Evolutionary conservation across 768 basidiomycete genomes (phyloP), one percentile per base, ranked within the genome.

Genomic region (Rhodotorula babjevae): DNA sequence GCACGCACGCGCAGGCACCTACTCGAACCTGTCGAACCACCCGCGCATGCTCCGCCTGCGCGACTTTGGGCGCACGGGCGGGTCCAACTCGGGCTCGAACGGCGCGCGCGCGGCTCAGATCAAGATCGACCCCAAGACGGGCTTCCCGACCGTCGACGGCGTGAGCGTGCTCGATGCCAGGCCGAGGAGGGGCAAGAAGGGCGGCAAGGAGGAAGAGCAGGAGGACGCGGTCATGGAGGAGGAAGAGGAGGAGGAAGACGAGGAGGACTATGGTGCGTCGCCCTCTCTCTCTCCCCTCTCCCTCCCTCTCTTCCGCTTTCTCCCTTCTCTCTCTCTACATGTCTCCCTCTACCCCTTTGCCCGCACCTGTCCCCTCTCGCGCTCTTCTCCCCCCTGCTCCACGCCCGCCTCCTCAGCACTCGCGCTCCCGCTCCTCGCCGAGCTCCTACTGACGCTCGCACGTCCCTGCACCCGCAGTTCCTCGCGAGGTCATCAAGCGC

Each of bases 1-100:
- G 9, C 33, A 15, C 21, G 9, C 47, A n/a, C 33, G 7, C 21
- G 9, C 78, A 96, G 95, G 90, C 16, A 97, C 94, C 18, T 94
- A 93, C 79, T 90, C 92, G n/a, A 99, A 96, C 79, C 84, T 97
- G 14, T 96, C 96, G 80, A 99, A 99, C 78, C 96, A 98, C 80
- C 96, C 96, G 0, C 87, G 89, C 16, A 83, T 96, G 46, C 93
- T 99, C 69, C 86, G 87, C 36, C 87, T 88, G 29, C 84, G 88
- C 47, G 84, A 87, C 46, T 53, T 60, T 27, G 44, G 36, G 36
- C 36, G 36, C 36, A 36, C 36, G 36, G 36, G 36, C 36, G 36
- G 36, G 36, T 36, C 36, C 36, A 36, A 36, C 36, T 36, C 36
- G 36, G 36, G 36, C 36, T 36, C 36, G 36, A 36, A 36, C 36